Evolutionary conservation across 192 early-diverging fungal genomes (phyloP), one percentile per base, ranked within the genome.

Genomic region (Entomortierella chlamydospora): DNA sequence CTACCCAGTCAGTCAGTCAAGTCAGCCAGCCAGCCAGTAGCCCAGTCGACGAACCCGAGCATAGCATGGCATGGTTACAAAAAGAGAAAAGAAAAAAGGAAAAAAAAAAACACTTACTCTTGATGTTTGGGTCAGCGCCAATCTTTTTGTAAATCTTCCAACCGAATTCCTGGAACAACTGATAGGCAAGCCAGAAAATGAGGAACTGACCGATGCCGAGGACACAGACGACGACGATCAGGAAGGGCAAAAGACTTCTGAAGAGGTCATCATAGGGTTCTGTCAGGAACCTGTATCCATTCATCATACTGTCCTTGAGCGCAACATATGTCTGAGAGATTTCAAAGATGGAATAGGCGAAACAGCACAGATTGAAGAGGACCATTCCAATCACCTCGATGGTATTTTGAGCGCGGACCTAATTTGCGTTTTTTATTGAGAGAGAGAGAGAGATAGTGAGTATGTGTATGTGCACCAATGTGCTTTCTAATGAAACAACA

Each of bases 141-240:
- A 92, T 89, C 80, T 89, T 89, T 60, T 90, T 90, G 81, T 87
- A 89, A 54, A 89, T 87, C 61, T 85, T 90, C 89, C 90, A 91
- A 17, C 90, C 88, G 70, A 91, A 90, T 73, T 90, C 85, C 43
- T 82, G 81, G 57, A 87, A 91, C 29, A 91, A 73, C 42, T 70
- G 67, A 52, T 78, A 73, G n/a, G 83, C 87, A 31, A 91, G 71
- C 59, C 81, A 86, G 34, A 78, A 52, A 39, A 84, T 86, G n/a
- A 85, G 61, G 22, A 85, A 41, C 31, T 82, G 67, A 43, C 86
- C 89, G 12, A 85, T 51, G 17, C 85, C 90, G 57, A 88, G 81
- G 60, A 92, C 83, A 42, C 87, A 76, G 17, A 90, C 84, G 8
- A 88, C 83, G n/a, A 78, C 85, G 33, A 90, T 82, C 53, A 93